Evolutionary conservation across 805 yeast genomes (phyloP), one percentile per base, ranked within the genome.

Genomic region (Wickerhamomyces alni): DNA sequence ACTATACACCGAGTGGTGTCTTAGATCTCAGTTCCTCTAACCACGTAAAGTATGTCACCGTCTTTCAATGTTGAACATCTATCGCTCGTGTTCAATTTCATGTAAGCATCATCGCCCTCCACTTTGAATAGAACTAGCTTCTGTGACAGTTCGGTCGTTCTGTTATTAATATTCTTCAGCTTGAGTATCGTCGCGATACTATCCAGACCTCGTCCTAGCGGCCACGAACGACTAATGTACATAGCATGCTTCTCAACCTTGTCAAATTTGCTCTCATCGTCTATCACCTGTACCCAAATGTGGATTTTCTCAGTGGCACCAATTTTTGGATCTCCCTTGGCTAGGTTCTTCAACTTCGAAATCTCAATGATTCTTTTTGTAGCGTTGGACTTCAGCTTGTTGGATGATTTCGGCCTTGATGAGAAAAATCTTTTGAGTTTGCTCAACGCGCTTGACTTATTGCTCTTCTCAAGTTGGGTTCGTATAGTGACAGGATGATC

Each of bases 191-290:
- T 12, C 1, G 59, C 51, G 4, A 54, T 43, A 5, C 48, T 45
- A 26, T 55, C 60, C 30, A 55, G 38, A 0, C 46, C 58, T 31
- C 60, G 39, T 1, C 60, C 60, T 8, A 55, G 4, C 10, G 60
- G 58, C 59, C 59, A 54, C 1, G 33, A 40, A 9, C 59, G 39
- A 1, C 54, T 50, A 3, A 55, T 36, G 30, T 31, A 55, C 5
- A 54, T 22, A 1, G 57, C 52, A 12, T 45, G 38, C 30, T 43
- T 46, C 8, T 41, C 41, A 4, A 38, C 41, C 33, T 44, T 45
- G 18, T 52, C 56, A n/a, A 45, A 44, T 17, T 44, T 45, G 28
- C 47, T 43, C 34, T 49, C 50, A 10, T 48, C 50, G 33, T 54
- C 60, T 7, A 55, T 32, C 1, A 54, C 53, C 27, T 54, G 58